Base-by-base conservation (phyloP, 768 basidiomycete genomes). In the Amanita muscaria region DNA sequence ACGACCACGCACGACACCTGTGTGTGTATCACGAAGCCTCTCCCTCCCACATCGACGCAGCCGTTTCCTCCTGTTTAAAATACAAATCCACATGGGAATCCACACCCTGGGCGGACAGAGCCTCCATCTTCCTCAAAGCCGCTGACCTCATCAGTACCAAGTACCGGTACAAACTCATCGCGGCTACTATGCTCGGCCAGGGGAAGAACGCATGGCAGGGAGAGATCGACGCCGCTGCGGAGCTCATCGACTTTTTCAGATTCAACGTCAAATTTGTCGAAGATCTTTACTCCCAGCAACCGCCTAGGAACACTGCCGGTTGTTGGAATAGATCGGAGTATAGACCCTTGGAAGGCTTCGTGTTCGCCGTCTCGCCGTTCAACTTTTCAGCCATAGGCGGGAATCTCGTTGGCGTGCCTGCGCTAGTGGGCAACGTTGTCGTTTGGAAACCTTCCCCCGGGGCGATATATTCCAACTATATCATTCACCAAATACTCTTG, bases 201-300 rank as follows among this genome's bases (percentile, higher is more conserved):
- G 96, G 96, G 32, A 99, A 99, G 79, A 99, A 97, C 60, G 83
- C 76, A 12, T 99, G 96, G 96, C 96, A 99, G 68, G 96, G 96
- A 12, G 96, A 99, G 73, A 98, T 99, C 51, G 96, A 99, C 62
- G 90, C 96, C 44, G 96, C 92, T 14, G 94, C 96, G 3, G 96
- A 99, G 92, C 68, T 97, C 45, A 63, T 76, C 27, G 96, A 99
- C 64, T 99, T 99, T 73, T 79, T 97, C 65, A 77, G 96, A 40
- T 99, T 99, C 54, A 88, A 90, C 22, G 94, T 94, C 56, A 91
- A 94, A 64, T 98, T 84, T 59, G 92, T 96, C 18, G 91, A 98
- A 62, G 88, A 98, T 56, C 71, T 99, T 35, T 98, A 98, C 62
- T 56, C 81, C 24, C 84, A 86, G 52, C 96, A 99, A 56, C 96